Evolutionary conservation across 768 basidiomycete genomes (phyloP).

Genomic region (Naganishia antarctica): DNA sequence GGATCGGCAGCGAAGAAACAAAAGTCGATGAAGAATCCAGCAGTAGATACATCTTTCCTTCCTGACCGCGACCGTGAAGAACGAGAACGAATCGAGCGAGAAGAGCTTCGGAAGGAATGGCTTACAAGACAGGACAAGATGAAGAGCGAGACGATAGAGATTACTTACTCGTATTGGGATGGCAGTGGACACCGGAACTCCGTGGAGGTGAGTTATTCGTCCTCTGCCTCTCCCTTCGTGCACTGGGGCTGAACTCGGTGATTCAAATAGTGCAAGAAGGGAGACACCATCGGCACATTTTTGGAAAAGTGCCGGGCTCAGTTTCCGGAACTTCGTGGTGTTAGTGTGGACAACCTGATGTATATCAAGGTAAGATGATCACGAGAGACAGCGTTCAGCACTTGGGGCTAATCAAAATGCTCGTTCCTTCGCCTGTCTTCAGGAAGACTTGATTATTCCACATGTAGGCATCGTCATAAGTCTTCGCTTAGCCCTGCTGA

Average conservation of each 20-base stretch:
- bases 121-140: slow-evolving; percentile 65
- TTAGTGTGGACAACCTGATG: slow-evolving; percentile 94
- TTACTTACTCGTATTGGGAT: slow-evolving; percentile 97
- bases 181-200: slow-evolving; percentile 93
- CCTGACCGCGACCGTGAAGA: slow-evolving; percentile 98
- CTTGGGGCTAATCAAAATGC: neutral
- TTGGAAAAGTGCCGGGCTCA: slow-evolving; percentile 89
- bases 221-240: neutral
- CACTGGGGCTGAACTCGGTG: neutral
- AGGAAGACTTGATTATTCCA: slow-evolving; percentile 98
- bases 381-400: neutral
- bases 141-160: slow-evolving; percentile 72
- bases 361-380: slow-evolving; percentile 74
- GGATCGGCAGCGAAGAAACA: slow-evolving; percentile 57
- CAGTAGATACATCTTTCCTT: slow-evolving; percentile 95
- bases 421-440: neutral
- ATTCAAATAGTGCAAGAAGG: slow-evolving; percentile 86
- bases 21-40: slow-evolving; percentile 88
- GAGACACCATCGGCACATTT: slow-evolving; percentile 78
- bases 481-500: neutral
- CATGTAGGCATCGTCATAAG: slow-evolving; percentile 59
- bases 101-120: slow-evolving; percentile 86
- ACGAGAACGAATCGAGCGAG: slow-evolving; percentile 78
- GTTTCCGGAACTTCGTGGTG: slow-evolving; percentile 82
- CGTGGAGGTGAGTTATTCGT: slow-evolving; percentile 62